Evolutionary conservation across 2,329 filamentous ascomycete species (phyloP).

Genomic region (Herpotrichia juniperi): DNA sequence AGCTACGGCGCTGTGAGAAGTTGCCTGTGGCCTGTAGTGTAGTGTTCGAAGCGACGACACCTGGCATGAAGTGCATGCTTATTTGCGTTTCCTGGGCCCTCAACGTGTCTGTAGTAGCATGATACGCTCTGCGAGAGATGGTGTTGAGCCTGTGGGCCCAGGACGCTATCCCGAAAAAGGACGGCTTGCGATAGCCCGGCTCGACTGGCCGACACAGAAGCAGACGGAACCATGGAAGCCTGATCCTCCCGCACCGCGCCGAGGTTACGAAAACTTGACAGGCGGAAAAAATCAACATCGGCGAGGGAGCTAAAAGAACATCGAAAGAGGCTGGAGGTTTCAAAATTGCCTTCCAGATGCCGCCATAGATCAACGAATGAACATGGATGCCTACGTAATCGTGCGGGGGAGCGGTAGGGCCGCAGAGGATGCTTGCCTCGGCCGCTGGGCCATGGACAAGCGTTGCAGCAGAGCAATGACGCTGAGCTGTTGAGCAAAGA

Average conservation of each 20-base stretch:
- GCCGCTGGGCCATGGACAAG: background rate
- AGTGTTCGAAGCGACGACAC: background rate
- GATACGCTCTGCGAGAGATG: background rate
- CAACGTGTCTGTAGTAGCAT: background rate
- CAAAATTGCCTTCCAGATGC: background rate
- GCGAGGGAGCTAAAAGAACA: no score
- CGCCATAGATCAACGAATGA: background rate
- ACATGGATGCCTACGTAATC: background rate
- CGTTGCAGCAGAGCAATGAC: background rate
- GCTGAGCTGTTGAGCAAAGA: background rate
- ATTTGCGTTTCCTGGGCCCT: background rate
- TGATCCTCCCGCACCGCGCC: background rate
- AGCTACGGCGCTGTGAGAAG: background rate
- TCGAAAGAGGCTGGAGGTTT: no score
- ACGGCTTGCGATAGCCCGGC: conserved; percentile 1
- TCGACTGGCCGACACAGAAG: background rate
- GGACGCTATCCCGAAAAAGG: background rate
- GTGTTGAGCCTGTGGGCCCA: background rate
- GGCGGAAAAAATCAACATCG: background rate
- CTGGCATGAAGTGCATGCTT: background rate
- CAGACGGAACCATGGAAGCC: background rate
- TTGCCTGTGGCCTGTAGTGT: background rate
- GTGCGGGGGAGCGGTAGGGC: background rate
- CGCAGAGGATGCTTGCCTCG: background rate
- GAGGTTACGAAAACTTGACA: background rate